Percentiles rank a stretch among this genome's conserved stretches.
Evolutionary conservation across 192 early-diverging fungal genomes (phyloP).

Genomic region (Dispira simplex): DNA sequence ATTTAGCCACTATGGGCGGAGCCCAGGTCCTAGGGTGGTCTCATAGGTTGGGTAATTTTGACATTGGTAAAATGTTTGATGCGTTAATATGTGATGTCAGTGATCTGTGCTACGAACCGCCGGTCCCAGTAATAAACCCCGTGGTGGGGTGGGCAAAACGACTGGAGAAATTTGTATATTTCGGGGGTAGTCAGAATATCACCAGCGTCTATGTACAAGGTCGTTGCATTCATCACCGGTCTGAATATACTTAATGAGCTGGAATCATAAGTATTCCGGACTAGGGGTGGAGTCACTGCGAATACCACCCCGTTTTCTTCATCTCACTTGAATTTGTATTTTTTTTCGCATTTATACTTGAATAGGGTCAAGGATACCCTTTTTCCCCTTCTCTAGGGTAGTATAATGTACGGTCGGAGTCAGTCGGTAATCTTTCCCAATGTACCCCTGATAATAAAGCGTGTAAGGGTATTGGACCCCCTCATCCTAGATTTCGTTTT

Average conservation of each 20-base stretch:
- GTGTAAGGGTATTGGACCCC: no score
- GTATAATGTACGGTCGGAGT: no score
- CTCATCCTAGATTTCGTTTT: no score
- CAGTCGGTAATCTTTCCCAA: no score
- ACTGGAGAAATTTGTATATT: conserved; percentile 82
- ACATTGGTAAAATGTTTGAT: conserved; percentile 80
- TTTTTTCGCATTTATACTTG: no score
- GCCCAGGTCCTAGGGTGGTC: conserved; percentile 64
- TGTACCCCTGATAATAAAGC: no score
- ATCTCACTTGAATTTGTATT: no score
- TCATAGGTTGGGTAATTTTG: conserved; percentile 66
- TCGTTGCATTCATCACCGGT: conserved; percentile 21
- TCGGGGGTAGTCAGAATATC: conserved; percentile 82
- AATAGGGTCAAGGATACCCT: no score
- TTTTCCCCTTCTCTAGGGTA: no score
- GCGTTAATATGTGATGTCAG: conserved; percentile 48
- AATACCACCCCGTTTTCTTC: no score
- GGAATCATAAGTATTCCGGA: no score
- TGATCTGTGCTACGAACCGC: conserved; percentile 22
- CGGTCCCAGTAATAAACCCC: conserved; percentile 27
- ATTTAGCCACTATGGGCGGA: conserved; percentile 83
- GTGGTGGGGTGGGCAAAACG: neutral
- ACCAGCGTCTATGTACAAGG: conserved; percentile 68
- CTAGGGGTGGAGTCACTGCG: no score
- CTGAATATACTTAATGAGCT: neutral